Percentiles rank a stretch among this genome's conserved stretches.
Evolutionary conservation across 352 stramenopile species (phyloP).

Genomic region (Pythium periplocum): DNA sequence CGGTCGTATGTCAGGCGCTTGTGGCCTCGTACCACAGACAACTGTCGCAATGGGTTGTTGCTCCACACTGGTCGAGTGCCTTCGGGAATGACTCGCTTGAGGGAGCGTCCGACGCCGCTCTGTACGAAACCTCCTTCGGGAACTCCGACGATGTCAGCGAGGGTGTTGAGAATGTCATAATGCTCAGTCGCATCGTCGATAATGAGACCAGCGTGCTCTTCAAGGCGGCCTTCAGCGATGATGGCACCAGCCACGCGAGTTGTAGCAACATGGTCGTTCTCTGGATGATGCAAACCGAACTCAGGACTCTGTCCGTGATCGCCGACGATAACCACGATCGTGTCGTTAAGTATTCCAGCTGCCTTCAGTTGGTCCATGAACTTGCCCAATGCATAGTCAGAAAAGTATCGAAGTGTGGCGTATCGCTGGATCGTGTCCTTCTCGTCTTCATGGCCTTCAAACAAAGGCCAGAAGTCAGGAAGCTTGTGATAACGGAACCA

Average conservation of each 20-base stretch:
- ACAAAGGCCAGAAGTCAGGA: constrained; percentile 34
- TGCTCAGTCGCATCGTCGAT: constrained; percentile 11
- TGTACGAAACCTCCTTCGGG: constrained; percentile 12
- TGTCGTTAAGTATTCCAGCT: constrained; percentile 40
- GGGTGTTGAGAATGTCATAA: constrained; percentile 19
- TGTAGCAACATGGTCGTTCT: constrained; percentile 17
- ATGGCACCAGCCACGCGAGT: constrained; percentile 19
- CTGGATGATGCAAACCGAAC: constrained; percentile 15
- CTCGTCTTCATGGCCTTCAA: background rate
- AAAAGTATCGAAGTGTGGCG: constrained; percentile 46
- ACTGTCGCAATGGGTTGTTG: constrained; percentile 39
- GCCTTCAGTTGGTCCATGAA: constrained; percentile 45
- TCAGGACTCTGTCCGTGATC: constrained; percentile 46
- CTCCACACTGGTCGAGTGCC: constrained; percentile 10
- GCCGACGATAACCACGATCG: constrained; percentile 44
- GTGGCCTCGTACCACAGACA: constrained; percentile 26
- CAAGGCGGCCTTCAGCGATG: constrained; percentile 17
- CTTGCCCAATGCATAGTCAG: constrained; percentile 35
- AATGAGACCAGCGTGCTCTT: constrained; percentile 5
- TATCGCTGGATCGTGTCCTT: constrained; percentile 29
- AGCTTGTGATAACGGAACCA: constrained; percentile 29
- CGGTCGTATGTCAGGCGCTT: constrained; percentile 31
- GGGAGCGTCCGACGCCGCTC: constrained; percentile 18
- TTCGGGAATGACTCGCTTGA: constrained; percentile 24
- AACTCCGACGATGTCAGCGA: constrained; percentile 20